These are phyloP conservation scores for Ceratocystis diversiconidia DNA, from an alignment of 2,329 filamentous ascomycete species.

Conservation along the genomic window DNA sequence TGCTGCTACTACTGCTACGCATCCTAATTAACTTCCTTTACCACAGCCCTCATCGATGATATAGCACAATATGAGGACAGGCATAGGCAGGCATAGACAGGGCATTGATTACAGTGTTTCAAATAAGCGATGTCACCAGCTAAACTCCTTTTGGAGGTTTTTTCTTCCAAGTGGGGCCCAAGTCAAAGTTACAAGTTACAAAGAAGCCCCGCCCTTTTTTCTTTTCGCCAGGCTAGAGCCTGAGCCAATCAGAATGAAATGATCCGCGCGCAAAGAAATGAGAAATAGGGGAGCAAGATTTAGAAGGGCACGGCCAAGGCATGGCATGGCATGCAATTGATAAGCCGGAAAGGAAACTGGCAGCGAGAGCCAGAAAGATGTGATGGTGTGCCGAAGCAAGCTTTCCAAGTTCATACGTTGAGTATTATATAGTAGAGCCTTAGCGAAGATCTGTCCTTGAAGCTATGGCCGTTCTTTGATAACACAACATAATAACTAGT, in stretches of 20 bases:
- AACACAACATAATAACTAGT: neutral
- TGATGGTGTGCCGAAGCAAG: neutral
- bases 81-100: no score
- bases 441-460: neutral
- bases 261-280: neutral
- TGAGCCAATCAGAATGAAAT: neutral
- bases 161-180: neutral
- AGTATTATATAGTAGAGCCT: neutral
- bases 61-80: no score
- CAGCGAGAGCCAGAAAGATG: neutral
- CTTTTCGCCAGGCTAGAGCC: neutral
- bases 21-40: neutral
- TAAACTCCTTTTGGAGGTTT: neutral
- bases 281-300: neutral
- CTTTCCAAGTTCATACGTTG: neutral
- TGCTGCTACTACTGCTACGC: neutral
- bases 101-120: constrained; percentile 1
- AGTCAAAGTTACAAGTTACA: neutral
- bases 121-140: constrained; percentile 4
- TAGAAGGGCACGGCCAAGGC: neutral
- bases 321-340: neutral
- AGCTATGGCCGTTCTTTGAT: neutral
- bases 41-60: neutral
- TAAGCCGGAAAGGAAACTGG: neutral
- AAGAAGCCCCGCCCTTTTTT: neutral